phyloP scores from a whole-genome alignment of 2,329 filamentous ascomycete genomes.

The Neopestalotiopsis sp. region DNA sequence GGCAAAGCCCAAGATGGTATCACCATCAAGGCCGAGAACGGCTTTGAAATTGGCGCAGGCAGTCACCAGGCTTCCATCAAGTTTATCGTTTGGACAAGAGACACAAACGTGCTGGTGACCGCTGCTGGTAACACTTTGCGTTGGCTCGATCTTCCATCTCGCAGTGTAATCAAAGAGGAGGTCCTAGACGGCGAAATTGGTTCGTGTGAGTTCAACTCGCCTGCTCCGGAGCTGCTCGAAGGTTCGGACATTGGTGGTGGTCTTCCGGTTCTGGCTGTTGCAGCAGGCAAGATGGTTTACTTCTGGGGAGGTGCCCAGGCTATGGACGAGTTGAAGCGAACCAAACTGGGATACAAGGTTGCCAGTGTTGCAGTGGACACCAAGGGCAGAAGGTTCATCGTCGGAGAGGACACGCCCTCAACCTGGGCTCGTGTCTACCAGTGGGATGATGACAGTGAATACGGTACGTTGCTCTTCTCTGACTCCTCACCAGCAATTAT shows the following conservation, averaged over 20 bases:
- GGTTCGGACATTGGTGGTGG: slow-evolving; percentile 70
- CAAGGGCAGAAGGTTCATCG: slow-evolving; percentile 81
- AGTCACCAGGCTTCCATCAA: slow-evolving; percentile 90
- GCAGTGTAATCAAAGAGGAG: slow-evolving; percentile 77
- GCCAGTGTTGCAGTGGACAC: slow-evolving; percentile 90
- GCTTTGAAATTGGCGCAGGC: slow-evolving; percentile 87
- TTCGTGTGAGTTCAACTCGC: slow-evolving; percentile 85
- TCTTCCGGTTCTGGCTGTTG: slow-evolving; percentile 79
- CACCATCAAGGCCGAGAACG: slow-evolving; percentile 63
- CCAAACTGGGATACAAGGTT: slow-evolving; percentile 82
- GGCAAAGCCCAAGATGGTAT: slow-evolving; percentile 27
- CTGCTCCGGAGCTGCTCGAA: slow-evolving; percentile 64
- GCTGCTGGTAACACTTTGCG: slow-evolving; percentile 90
- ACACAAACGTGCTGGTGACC: slow-evolving; percentile 88
- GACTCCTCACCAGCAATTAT: background rate
- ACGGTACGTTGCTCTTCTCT: slow-evolving; percentile 57
- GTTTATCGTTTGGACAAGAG: slow-evolving; percentile 91
- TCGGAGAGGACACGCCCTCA: slow-evolving; percentile 83
- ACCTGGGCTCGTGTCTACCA: slow-evolving; percentile 97
- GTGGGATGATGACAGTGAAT: slow-evolving; percentile 81
- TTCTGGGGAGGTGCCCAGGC: slow-evolving; percentile 84
- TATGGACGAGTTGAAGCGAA: slow-evolving; percentile 76
- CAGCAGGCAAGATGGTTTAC: slow-evolving; percentile 92
- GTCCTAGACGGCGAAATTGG: slow-evolving; percentile 84
- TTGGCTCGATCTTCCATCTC: slow-evolving; percentile 89